Evolutionary conservation across 129 eudicot genomes (phyloP), one percentile per base, ranked within the genome.

Genomic region (Ambrosia artemisiifolia): DNA sequence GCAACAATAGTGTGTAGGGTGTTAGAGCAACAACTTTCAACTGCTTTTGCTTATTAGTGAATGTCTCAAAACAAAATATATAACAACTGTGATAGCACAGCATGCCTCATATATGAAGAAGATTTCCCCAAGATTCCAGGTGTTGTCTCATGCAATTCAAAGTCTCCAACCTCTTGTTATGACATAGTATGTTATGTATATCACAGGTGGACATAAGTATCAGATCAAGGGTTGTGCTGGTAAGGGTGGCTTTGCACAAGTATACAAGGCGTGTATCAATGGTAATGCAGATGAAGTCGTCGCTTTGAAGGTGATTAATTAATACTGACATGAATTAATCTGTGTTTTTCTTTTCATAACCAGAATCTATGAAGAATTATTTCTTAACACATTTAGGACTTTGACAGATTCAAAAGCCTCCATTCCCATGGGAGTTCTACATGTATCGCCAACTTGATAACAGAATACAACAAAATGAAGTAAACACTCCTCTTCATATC

Each of bases 181-280:
- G 51, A 64, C 40, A 11, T 11, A n/a, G 34, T 42, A n/a, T n/a
- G n/a, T n/a, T n/a, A n/a, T n/a, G n/a, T n/a, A n/a, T n/a, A n/a
- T n/a, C n/a, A 18, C 77, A 94, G 99, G 91, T 79, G 88, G 88
- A 79, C 65, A 67, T 24, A 91, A 86, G 76, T 94, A 90, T 70
- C 92, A 80, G 75, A 90, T 94, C 74, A 94, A 84, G 79, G 99
- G 99, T 2, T 88, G 92, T 79, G 96, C 99, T 65, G 97, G 97
- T 48, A 86, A 86, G 68, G 99, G 99, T 50, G 97, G 99, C 68
- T 94, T 94, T 83, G 99, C 97, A 53, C 95, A 94, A 77, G 98
- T 94, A 70, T 90, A 80, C 69, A 94, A 90, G 82, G 98, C 98
- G 46, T 83, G 70, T 78, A 59, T 81, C 40, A 74, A 69, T 70